Percentiles rank a stretch among this genome's conserved stretches.
These are phyloP conservation scores for Cordyceps fumosorosea DNA, from an alignment of 2,329 filamentous ascomycete species.

Conservation along the genomic window DNA sequence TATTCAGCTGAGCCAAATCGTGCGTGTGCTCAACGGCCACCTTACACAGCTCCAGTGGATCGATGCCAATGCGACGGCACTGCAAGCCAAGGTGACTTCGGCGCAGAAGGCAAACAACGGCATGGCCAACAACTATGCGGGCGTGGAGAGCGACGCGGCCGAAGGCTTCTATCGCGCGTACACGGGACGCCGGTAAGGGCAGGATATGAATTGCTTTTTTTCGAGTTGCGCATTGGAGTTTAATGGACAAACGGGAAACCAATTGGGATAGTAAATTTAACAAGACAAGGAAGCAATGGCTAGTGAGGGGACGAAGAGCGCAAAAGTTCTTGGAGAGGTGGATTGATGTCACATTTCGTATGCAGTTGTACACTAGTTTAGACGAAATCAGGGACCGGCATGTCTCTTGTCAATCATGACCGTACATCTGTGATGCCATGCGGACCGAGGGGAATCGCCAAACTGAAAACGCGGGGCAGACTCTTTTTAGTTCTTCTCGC, in stretches of 20 bases:
- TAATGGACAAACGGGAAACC: constrained; percentile 8
- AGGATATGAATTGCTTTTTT: not conserved
- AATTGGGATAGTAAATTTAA: constrained; percentile 8
- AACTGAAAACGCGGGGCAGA: not conserved
- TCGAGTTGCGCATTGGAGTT: constrained; percentile 13
- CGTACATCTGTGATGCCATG: not conserved
- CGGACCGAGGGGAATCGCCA: not conserved
- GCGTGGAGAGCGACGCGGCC: constrained; percentile 62
- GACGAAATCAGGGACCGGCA: constrained; percentile 17
- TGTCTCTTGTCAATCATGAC: not conserved
- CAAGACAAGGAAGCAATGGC: constrained; percentile 2
- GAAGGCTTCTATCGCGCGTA: constrained; percentile 91
- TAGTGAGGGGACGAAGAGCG: not conserved
- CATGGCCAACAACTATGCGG: constrained; percentile 50
- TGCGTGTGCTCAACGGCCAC: constrained; percentile 89
- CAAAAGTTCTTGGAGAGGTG: constrained; percentile 12
- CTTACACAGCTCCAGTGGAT: constrained; percentile 90
- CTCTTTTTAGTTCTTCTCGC: constrained; percentile 52
- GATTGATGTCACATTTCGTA: constrained; percentile 17
- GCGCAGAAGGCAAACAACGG: constrained; percentile 73
- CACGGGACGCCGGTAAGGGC: constrained; percentile 59
- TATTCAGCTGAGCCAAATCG: constrained; percentile 79
- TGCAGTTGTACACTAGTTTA: constrained; percentile 35
- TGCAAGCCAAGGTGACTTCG: constrained; percentile 75
- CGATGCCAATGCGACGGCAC: constrained; percentile 71